Conservation (phyloP, 2,329 filamentous ascomycete genomes). For the Claviceps sp. region DNA sequence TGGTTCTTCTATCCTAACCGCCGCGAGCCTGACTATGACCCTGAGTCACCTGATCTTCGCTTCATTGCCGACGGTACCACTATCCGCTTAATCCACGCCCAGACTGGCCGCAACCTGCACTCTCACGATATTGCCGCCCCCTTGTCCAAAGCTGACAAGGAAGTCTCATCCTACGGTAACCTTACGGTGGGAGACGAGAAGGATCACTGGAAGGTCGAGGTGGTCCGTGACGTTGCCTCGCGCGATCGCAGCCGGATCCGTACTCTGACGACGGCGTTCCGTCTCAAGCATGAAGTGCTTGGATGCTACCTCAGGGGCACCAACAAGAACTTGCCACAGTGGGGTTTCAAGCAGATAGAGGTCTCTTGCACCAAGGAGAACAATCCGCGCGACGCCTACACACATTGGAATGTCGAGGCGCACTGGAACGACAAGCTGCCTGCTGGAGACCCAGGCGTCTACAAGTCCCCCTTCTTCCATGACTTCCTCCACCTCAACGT, state of each 20-base stretch:
- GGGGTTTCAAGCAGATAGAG: constrained; percentile 99
- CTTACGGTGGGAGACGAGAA: constrained; percentile 91
- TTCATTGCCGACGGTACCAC: constrained; percentile 67
- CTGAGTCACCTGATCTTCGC: constrained; percentile 50
- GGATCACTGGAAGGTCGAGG: constrained; percentile 92
- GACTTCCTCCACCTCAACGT: constrained; percentile 98
- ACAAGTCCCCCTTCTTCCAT: constrained; percentile 93
- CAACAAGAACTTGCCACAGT: constrained; percentile 92
- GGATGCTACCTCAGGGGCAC: constrained; percentile 91
- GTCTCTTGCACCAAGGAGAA: constrained; percentile 90
- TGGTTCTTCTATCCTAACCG: constrained; percentile 99
- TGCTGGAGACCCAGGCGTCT: constrained; percentile 74
- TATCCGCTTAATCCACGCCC: constrained; percentile 82
- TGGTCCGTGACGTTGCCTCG: constrained; percentile 79
- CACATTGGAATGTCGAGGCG: constrained; percentile 97
- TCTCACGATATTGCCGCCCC: constrained; percentile 85
- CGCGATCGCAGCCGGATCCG: constrained; percentile 73
- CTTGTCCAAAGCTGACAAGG: constrained; percentile 74
- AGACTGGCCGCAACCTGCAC: constrained; percentile 94
- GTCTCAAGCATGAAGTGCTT: constrained; percentile 66
- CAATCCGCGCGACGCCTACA: constrained; percentile 84
- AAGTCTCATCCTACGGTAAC: constrained; percentile 95
- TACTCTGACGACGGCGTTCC: constrained; percentile 87
- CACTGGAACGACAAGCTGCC: constrained; percentile 90
- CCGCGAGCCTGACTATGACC: constrained; percentile 56